Evolutionary conservation across 257 asterid genomes (phyloP).

Genomic region (Solanum gracilifrons): DNA sequence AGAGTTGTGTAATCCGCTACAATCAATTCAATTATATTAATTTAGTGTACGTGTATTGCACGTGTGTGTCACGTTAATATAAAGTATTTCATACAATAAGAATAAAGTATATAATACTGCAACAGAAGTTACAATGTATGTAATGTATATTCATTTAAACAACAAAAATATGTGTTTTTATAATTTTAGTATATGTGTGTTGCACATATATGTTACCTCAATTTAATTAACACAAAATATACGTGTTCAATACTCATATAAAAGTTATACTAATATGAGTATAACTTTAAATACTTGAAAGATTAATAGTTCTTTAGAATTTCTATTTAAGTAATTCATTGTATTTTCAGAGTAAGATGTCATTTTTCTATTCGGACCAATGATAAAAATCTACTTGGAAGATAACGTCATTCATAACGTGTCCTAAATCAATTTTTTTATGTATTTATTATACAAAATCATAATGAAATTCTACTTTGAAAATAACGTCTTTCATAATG

Average conservation of each 20-base stretch:
- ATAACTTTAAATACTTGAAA: not conserved
- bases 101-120: not conserved
- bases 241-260: not conserved
- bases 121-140: not conserved
- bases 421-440: too few species aligned
- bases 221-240: not conserved
- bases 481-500: too few species aligned
- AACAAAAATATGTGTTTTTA: not conserved
- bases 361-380: not conserved
- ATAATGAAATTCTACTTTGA: not conserved
- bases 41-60: not conserved
- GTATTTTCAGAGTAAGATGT: not conserved
- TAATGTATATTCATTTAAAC: not conserved
- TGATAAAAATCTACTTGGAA: not conserved
- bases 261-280: not conserved
- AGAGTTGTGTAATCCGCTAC: not conserved
- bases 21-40: not conserved
- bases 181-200: not conserved
- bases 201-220: not conserved
- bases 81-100: not conserved
- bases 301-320: too few species aligned
- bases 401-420: not conserved
- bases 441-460: too few species aligned
- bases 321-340: too few species aligned
- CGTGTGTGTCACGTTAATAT: not conserved